These are phyloP conservation scores for Claviceps paspali DNA, from an alignment of 2,329 filamentous ascomycete genomes.

Conservation along the genomic window DNA sequence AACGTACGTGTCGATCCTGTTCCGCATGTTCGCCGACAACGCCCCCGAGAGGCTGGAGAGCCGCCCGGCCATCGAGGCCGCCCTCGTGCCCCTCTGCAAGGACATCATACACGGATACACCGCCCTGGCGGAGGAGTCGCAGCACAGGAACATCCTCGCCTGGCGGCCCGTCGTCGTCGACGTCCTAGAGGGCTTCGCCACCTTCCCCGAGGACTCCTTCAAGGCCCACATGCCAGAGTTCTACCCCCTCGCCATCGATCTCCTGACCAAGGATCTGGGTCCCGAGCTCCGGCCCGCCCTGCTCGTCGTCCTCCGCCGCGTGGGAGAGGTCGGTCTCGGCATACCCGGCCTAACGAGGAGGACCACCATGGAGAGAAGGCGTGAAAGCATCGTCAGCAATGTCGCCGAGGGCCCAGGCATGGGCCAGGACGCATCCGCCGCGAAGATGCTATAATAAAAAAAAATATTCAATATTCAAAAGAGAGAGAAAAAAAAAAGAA, in stretches of 20 bases:
- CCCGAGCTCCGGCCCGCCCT: constrained; percentile 64
- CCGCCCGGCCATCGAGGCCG: constrained; percentile 72
- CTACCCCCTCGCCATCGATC: constrained; percentile 71
- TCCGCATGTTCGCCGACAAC: constrained; percentile 93
- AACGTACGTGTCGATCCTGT: constrained; percentile 89
- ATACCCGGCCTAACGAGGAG: constrained; percentile 32
- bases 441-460: constrained; percentile 21
- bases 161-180: constrained; percentile 97
- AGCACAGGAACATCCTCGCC: constrained; percentile 90
- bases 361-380: constrained; percentile 14
- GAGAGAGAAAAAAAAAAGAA: not conserved
- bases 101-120: constrained; percentile 85
- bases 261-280: constrained; percentile 70
- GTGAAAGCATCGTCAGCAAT: constrained; percentile 24
- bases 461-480: not conserved
- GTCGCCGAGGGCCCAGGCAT: constrained; percentile 9
- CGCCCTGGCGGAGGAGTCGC: constrained; percentile 81
- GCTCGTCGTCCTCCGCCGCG: constrained; percentile 59
- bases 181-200: constrained; percentile 82
- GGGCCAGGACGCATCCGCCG: constrained; percentile 18
- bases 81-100: constrained; percentile 83
- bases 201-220: constrained; percentile 70
- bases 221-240: constrained; percentile 65
- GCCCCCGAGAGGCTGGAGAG: constrained; percentile 67
- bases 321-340: constrained; percentile 62